Percentiles rank a stretch among this genome's conserved stretches.
Evolutionary conservation across 1,139 yeast species (phyloP).

Genomic region (Yamadazyma siamensis): DNA sequence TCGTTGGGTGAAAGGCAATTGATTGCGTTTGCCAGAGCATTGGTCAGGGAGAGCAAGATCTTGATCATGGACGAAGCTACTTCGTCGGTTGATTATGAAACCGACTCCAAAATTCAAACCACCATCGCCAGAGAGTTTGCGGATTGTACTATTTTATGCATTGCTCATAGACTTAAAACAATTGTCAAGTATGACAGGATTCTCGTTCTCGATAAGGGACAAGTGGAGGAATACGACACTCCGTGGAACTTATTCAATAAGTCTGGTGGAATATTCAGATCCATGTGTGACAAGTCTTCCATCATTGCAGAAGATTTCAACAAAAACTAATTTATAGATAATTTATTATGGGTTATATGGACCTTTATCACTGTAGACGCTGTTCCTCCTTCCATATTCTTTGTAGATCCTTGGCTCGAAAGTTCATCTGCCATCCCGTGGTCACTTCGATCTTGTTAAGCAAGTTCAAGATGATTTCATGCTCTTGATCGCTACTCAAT

Average conservation of each 20-base stretch:
- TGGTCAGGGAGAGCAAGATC: conserved; percentile 47
- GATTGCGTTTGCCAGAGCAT: conserved; percentile 51
- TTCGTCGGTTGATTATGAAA: conserved; percentile 54
- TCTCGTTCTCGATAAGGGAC: conserved; percentile 50
- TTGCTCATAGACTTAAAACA: conserved; percentile 55
- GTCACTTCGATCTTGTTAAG: conserved; percentile 27
- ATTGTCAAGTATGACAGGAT: conserved; percentile 50
- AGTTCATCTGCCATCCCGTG: conserved; percentile 40
- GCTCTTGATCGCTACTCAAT: conserved; percentile 36
- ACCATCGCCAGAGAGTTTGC: conserved; percentile 45
- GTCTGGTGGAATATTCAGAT: conserved; percentile 33
- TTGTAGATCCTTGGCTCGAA: conserved; percentile 29
- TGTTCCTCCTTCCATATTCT: conserved; percentile 26
- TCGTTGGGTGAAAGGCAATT: conserved; percentile 55
- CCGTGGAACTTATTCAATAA: conserved; percentile 39
- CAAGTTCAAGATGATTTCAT: conserved; percentile 24
- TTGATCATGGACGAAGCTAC: conserved; percentile 57
- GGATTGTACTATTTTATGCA: conserved; percentile 49
- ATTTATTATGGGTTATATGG: too few relatives aligned
- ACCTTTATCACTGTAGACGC: too few relatives aligned
- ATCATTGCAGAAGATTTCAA: conserved; percentile 11
- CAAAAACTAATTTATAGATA: too few relatives aligned
- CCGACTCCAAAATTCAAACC: conserved; percentile 48
- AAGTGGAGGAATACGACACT: conserved; percentile 45
- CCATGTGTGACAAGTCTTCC: conserved; percentile 39